Evolutionary conservation across 139 green algal species (phyloP).

Genomic region (Helicosporidium sp.): DNA sequence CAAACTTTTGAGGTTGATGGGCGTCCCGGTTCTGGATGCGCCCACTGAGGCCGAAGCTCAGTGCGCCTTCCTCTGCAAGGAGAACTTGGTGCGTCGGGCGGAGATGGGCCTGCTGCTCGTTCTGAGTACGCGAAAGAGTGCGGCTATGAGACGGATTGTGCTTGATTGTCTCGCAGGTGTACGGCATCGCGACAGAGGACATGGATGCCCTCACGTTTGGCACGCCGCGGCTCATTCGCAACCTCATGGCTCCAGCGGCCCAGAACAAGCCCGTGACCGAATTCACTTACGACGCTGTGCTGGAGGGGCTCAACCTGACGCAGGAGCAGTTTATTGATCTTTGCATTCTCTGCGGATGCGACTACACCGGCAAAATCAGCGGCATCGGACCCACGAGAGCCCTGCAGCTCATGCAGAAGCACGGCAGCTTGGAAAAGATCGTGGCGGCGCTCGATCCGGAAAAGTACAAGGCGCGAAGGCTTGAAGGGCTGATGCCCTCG

Average conservation of each 20-base stretch:
- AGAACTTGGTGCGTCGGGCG: slow-evolving; percentile 25
- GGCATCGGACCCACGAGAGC: slow-evolving; percentile 42
- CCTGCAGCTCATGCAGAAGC: slow-evolving; percentile 63
- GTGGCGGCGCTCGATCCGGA: slow-evolving; percentile 11
- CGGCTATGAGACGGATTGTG: too few species aligned
- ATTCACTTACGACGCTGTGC: slow-evolving; percentile 52
- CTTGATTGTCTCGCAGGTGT: slow-evolving; percentile 32
- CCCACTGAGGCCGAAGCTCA: slow-evolving; percentile 86
- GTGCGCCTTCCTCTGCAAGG: slow-evolving; percentile 61
- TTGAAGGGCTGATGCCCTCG: too few species aligned
- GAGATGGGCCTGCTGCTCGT: too few species aligned
- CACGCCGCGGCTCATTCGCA: slow-evolving; percentile 54
- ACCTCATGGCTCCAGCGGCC: slow-evolving; percentile 70
- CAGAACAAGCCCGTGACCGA: slow-evolving; percentile 59
- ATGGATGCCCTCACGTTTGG: slow-evolving; percentile 95
- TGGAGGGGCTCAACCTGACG: slow-evolving; percentile 42
- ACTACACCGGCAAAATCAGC: slow-evolving; percentile 75
- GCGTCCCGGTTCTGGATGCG: slow-evolving; percentile 70
- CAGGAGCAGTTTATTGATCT: slow-evolving; percentile 88
- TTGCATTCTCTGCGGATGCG: slow-evolving; percentile 96
- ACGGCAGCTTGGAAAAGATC: slow-evolving; percentile 28
- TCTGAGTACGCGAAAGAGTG: too few species aligned
- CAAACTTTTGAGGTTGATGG: slow-evolving; percentile 77
- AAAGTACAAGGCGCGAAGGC: slow-evolving; percentile 9
- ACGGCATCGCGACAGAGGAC: slow-evolving; percentile 83